A percentile compares a stretch with the other conserved stretches of the same genome.
phyloP scores from a whole-genome alignment of 805 yeast genomes.

The Pichia occidentalis region DNA sequence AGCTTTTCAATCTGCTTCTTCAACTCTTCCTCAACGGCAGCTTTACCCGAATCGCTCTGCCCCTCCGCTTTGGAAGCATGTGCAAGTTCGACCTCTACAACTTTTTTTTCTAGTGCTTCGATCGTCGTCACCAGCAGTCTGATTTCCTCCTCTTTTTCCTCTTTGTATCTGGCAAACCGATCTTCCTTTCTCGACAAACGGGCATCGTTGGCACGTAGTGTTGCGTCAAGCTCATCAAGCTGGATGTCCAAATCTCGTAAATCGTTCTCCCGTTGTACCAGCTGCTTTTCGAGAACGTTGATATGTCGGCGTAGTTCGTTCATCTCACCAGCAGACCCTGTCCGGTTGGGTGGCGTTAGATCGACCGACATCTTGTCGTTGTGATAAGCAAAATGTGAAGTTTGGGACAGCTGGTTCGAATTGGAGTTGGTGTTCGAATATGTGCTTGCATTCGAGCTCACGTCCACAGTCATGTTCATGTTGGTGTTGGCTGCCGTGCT shows the following conservation, averaged over 20 bases:
- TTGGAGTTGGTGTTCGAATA: no score
- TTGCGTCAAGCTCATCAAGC: slow-evolving; percentile 42
- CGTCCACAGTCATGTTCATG: not conserved
- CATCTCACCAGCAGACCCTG: not conserved
- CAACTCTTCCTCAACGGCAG: slow-evolving; percentile 2
- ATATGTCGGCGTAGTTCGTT: slow-evolving; percentile 16
- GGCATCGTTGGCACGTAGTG: slow-evolving; percentile 40
- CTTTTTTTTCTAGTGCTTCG: slow-evolving; percentile 47
- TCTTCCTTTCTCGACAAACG: slow-evolving; percentile 40
- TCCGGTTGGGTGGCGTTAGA: no score
- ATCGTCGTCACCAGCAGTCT: slow-evolving; percentile 54
- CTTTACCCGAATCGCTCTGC: not conserved
- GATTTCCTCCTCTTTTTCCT: slow-evolving; percentile 45
- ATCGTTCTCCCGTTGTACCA: slow-evolving; percentile 39
- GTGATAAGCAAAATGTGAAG: no score
- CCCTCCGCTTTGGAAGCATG: slow-evolving; percentile 30
- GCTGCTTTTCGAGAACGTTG: slow-evolving; percentile 23
- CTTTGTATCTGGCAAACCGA: slow-evolving; percentile 40
- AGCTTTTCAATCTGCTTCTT: not conserved
- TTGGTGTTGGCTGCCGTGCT: not conserved
- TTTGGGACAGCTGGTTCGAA: no score
- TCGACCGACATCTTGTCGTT: no score
- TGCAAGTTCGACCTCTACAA: slow-evolving; percentile 48
- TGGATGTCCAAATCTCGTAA: slow-evolving; percentile 43
- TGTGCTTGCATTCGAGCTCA: not conserved